Evolutionary conservation across 805 yeast species (phyloP).

Genomic region (Wickerhamiella hasegawae): DNA sequence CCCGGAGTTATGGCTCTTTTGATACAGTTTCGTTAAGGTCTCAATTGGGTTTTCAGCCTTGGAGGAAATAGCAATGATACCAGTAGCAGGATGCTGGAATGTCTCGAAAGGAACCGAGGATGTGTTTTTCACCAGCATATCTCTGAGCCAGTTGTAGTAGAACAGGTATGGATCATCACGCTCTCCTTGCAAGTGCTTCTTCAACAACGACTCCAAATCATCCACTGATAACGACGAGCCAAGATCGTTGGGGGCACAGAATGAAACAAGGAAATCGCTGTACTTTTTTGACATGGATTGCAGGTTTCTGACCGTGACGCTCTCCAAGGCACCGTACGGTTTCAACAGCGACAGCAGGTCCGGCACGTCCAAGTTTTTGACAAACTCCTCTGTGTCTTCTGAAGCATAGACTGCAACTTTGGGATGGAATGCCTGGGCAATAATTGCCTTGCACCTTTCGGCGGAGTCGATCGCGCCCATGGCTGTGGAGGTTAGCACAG

Average conservation of each 20-base stretch:
- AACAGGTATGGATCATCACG: background rate
- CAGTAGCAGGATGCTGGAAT: slow-evolving; percentile 72
- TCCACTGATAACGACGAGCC: slow-evolving; percentile 4
- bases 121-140: slow-evolving; percentile 1
- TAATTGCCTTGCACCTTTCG: background rate
- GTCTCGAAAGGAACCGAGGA: slow-evolving; percentile 32
- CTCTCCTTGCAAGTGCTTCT: slow-evolving; percentile 4
- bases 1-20: slow-evolving; percentile 24
- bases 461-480: slow-evolving; percentile 1
- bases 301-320: slow-evolving; percentile 33
- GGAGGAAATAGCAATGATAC: slow-evolving; percentile 49
- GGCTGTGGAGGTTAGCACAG: too few species aligned
- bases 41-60: slow-evolving; percentile 44
- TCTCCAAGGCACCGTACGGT: slow-evolving; percentile 37
- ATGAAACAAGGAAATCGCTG: slow-evolving; percentile 33
- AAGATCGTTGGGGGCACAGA: slow-evolving; percentile 24
- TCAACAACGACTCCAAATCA: slow-evolving; percentile 6
- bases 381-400: slow-evolving; percentile 27
- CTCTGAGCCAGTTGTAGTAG: slow-evolving; percentile 2
- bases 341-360: slow-evolving; percentile 31
- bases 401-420: slow-evolving; percentile 19
- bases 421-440: background rate
- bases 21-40: slow-evolving; percentile 35
- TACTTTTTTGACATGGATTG: slow-evolving; percentile 34
- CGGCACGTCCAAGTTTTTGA: slow-evolving; percentile 26